Evolutionary conservation across 2,329 filamentous ascomycete species (phyloP), one percentile per base, ranked within the genome.

Genomic region (Cladophialophora carrionii): DNA sequence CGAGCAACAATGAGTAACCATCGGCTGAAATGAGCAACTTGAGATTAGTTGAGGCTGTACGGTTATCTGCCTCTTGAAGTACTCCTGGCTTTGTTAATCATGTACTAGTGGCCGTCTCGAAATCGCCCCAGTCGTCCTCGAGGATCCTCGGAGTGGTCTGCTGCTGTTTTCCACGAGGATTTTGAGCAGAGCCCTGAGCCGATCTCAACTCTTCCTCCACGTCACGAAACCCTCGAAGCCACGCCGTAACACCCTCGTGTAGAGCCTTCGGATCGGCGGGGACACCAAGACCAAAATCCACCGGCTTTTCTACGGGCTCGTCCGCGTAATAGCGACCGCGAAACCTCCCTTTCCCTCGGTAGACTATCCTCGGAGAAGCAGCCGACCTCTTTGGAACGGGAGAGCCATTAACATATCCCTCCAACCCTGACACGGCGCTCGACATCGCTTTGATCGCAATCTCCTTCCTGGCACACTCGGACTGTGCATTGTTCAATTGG

Each of bases 151-250:
- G 49, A 41, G 34, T 17, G 22, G 22, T 46, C 22, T 57, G 41
- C 32, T 14, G 43, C 17, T 37, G 58, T 29, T 51, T 63, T 22
- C 14, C 29, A 7, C n/a, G 53, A 48, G 62, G 1, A 53, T 22
- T 22, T 37, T 46, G 52, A 20, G 31, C 51, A 14, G 29, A 7
- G 26, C 57, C 41, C 14, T 37, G 31, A 9, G 56, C 56, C n/a
- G 53, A 61, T 52, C 53, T 54, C 67, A 78, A 75, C 31, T 73
- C 78, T 65, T 79, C 78, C 66, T 79, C 76, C 14, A 78, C 73
- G 67, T 80, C 78, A 49, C 73, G 75, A 75, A 78, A 80, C 9
- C 78, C 78, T 24, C 77, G 73, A 73, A 79, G 76, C 78, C 78
- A 80, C 20, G 76, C 77, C 24, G 69, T 74, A 14, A 80, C 73